Evolutionary conservation across 768 basidiomycete genomes (phyloP).

Genomic region (Mycena floridula): DNA sequence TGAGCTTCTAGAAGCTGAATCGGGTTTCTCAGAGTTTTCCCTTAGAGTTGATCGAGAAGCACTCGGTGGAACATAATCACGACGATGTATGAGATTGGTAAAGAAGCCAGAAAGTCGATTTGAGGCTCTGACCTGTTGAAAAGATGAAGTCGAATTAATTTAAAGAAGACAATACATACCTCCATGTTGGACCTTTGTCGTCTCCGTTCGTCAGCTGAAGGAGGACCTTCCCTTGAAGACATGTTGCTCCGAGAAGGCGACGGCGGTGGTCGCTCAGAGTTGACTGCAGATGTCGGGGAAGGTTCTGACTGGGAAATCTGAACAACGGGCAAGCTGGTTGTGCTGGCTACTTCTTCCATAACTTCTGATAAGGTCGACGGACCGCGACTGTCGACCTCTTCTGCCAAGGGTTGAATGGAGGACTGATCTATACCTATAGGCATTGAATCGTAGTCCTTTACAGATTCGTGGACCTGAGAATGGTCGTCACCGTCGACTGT

Average conservation of each 20-base stretch:
- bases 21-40: constrained; percentile 21
- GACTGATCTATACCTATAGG: no score
- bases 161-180: constrained; percentile 35
- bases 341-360: constrained; percentile 44
- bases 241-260: constrained; percentile 24
- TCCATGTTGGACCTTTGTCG: constrained; percentile 53
- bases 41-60: constrained; percentile 19
- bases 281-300: constrained; percentile 22
- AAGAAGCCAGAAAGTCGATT: constrained; percentile 85
- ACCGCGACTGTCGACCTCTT: no score
- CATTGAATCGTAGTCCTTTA: constrained; percentile 13
- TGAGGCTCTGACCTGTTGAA: constrained; percentile 35
- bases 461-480: constrained; percentile 32
- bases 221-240: constrained; percentile 20
- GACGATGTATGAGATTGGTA: constrained; percentile 68
- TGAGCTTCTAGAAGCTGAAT: constrained; percentile 40
- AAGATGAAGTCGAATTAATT: constrained; percentile 4
- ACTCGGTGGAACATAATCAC: constrained; percentile 36
- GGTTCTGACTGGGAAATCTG: constrained; percentile 38
- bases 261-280: no score
- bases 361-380: constrained; percentile 33
- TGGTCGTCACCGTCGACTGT: constrained; percentile 27
- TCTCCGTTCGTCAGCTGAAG: constrained; percentile 30
- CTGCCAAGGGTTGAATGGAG: no score
- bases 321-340: constrained; percentile 53